These are phyloP conservation scores for Myriosclerotinia duriaeana DNA, from an alignment of 2,329 filamentous ascomycete species.

Conservation along the genomic window DNA sequence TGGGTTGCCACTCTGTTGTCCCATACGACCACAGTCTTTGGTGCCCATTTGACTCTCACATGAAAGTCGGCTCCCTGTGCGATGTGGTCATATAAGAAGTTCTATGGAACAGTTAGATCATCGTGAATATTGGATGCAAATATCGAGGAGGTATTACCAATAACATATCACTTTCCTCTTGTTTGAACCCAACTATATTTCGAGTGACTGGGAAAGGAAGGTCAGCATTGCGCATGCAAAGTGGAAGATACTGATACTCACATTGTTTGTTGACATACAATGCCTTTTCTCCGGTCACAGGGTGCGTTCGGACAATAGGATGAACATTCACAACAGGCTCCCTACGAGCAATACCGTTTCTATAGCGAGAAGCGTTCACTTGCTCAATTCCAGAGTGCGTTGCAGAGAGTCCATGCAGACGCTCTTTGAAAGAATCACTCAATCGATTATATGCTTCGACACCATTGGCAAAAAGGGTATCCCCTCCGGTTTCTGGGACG, in stretches of 20 bases:
- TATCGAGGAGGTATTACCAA: conserved; percentile 43
- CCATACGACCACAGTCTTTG: conserved; percentile 81
- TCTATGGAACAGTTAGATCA: conserved; percentile 59
- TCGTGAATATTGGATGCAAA: background rate
- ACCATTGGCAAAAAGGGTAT: conserved; percentile 79
- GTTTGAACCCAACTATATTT: conserved; percentile 78
- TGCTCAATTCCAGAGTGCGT: conserved; percentile 83
- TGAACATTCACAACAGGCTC: conserved; percentile 74
- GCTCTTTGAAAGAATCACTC: conserved; percentile 73
- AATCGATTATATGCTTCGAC: conserved; percentile 79
- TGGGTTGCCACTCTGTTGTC: conserved; percentile 81
- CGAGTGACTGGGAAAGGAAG: conserved; percentile 62
- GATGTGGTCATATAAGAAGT: conserved; percentile 76
- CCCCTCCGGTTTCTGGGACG: conserved; percentile 74
- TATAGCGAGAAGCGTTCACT: conserved; percentile 64
- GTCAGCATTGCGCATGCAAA: conserved; percentile 20
- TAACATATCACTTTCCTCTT: conserved; percentile 78
- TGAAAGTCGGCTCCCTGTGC: conserved; percentile 72
- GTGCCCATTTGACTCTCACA: conserved; percentile 72
- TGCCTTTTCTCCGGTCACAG: conserved; percentile 79
- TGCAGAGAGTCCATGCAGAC: conserved; percentile 76
- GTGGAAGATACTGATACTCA: conserved; percentile 45
- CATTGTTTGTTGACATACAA: conserved; percentile 82
- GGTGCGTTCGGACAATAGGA: conserved; percentile 78
- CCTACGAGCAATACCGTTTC: conserved; percentile 69